Evolutionary conservation across 169 alveolate genomes (phyloP).

Genomic region (Plasmodium coatneyi): DNA sequence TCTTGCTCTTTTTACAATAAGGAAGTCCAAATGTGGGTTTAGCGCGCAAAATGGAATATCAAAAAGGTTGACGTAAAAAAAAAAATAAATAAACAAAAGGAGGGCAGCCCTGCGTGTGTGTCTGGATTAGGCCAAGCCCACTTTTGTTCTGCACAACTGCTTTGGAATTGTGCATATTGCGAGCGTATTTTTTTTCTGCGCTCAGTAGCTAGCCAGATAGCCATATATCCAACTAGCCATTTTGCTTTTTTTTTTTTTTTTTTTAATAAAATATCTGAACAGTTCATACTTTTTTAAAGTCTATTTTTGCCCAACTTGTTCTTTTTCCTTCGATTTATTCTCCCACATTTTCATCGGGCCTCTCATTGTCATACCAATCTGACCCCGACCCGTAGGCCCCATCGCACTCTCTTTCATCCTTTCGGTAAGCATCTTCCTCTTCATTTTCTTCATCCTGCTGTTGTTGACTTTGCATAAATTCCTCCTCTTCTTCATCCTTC

Average conservation of each 20-base stretch:
- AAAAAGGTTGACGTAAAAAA: background rate
- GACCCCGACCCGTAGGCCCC: background rate
- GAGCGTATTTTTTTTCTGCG: background rate
- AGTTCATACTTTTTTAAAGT: background rate
- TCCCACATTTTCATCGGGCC: background rate
- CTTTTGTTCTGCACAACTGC: background rate
- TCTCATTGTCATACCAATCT: background rate
- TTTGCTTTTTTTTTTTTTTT: background rate
- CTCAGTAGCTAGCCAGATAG: background rate
- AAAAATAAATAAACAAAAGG: background rate
- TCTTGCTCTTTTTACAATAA: slow-evolving; percentile 71
- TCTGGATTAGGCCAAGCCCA: background rate
- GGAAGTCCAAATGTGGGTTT: slow-evolving; percentile 59
- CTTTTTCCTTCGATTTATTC: background rate
- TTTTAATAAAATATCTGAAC: background rate
- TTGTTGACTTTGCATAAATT: slow-evolving; percentile 4
- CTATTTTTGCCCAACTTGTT: background rate
- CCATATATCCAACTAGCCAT: slow-evolving; percentile 6
- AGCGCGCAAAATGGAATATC: background rate
- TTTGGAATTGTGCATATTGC: background rate
- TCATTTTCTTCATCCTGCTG: background rate
- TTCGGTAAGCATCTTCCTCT: slow-evolving; percentile 1
- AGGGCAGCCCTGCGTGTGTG: background rate
- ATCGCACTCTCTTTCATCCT: slow-evolving; percentile 2
- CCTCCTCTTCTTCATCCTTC: slow-evolving; percentile 1